Percentiles rank a stretch among this genome's conserved stretches.
These are phyloP conservation scores for Chaetothyriales sp. DNA, from an alignment of 2,329 filamentous ascomycete species.

Conservation along the genomic window DNA sequence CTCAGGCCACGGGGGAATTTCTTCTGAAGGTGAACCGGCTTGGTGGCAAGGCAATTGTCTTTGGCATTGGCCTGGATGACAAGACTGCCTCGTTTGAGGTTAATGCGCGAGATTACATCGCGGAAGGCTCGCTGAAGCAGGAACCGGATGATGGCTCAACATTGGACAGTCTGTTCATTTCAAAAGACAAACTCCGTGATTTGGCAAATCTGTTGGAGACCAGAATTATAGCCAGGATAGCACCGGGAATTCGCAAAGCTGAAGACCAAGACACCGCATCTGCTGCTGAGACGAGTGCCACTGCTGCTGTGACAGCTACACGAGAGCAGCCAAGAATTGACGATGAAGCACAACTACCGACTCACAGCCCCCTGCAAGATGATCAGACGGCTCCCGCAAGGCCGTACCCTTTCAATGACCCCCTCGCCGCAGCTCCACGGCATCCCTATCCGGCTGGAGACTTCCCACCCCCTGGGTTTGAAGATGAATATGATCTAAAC, in stretches of 20 bases:
- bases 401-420: conserved; percentile 53
- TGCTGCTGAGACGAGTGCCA: conserved; percentile 26
- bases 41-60: conserved; percentile 68
- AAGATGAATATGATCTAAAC: conserved; percentile 79
- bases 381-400: conserved; percentile 45
- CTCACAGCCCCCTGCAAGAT: conserved; percentile 36
- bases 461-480: conserved; percentile 77
- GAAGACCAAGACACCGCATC: conserved; percentile 51
- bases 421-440: conserved; percentile 44
- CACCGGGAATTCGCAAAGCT: conserved; percentile 60
- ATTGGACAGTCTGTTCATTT: conserved; percentile 55
- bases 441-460: conserved; percentile 54
- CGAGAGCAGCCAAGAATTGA: conserved; percentile 24
- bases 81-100: conserved; percentile 66
- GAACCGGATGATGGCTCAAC: conserved; percentile 20
- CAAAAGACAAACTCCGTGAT: conserved; percentile 50
- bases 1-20: conserved; percentile 71
- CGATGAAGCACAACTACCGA: conserved; percentile 28
- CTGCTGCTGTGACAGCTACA: conserved; percentile 15
- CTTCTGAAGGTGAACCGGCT: conserved; percentile 69
- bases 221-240: conserved; percentile 68
- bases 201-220: conserved; percentile 59
- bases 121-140: conserved; percentile 42
- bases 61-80: conserved; percentile 66
- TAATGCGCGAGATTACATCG: conserved; percentile 58